These are phyloP conservation scores for Excoecaria cochinchinensis DNA, from an alignment of 345 rosid species.

Conservation along the genomic window DNA sequence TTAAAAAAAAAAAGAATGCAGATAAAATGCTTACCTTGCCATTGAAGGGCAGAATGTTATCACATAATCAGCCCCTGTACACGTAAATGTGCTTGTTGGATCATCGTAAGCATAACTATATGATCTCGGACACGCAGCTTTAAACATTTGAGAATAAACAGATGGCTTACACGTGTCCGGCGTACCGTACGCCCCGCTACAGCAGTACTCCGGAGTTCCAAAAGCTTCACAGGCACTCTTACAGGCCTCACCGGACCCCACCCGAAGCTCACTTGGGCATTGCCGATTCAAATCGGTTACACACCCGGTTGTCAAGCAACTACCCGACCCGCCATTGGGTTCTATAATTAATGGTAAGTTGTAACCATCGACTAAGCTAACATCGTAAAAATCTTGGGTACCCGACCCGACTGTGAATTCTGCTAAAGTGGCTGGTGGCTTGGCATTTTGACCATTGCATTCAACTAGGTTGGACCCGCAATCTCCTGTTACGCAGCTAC, in stretches of 20 bases:
- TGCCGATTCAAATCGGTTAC: conserved; percentile 22
- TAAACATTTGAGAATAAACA: conserved; percentile 28
- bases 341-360: conserved; percentile 29
- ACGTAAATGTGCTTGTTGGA: conserved; percentile 30
- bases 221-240: conserved; percentile 37
- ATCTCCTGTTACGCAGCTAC: conserved; percentile 29
- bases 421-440: conserved; percentile 34
- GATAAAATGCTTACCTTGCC: conserved; percentile 21
- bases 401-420: conserved; percentile 29
- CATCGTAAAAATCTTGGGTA: conserved; percentile 27
- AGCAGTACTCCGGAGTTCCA: conserved; percentile 32
- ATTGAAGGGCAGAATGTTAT: conserved; percentile 37
- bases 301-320: conserved; percentile 30
- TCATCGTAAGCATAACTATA: conserved; percentile 35
- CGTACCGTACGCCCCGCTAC: conserved; percentile 28
- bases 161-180: conserved; percentile 36
- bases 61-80: conserved; percentile 25
- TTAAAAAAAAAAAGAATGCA: neutral
- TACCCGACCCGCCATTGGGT: conserved; percentile 31
- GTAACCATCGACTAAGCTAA: conserved; percentile 33
- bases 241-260: conserved; percentile 24
- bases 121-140: conserved; percentile 29
- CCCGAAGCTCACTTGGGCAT: conserved; percentile 25
- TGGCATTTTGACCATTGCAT: conserved; percentile 30
- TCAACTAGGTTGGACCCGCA: conserved; percentile 24